Evolutionary conservation across 345 rosid genomes (phyloP).

Genomic region (Bruguiera gymnorhiza): DNA sequence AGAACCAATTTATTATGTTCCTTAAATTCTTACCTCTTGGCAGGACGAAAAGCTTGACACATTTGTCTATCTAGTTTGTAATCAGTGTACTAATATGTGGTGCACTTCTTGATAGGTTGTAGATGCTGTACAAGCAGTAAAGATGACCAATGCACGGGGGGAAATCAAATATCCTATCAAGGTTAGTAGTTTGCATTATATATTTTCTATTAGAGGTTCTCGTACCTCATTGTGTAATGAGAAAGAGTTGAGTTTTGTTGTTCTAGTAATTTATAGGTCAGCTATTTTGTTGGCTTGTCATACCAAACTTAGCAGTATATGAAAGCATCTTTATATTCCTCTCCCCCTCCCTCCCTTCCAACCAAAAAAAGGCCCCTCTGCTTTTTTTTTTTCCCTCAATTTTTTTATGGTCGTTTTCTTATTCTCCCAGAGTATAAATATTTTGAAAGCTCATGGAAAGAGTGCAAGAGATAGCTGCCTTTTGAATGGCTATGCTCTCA

Average conservation of each 20-base stretch:
- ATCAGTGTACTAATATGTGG: neutral
- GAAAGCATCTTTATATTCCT: no score
- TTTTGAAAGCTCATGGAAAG: constrained; percentile 92
- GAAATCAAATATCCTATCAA: constrained; percentile 93
- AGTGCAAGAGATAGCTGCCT: constrained; percentile 90
- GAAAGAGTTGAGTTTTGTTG: neutral
- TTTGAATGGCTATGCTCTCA: constrained; percentile 87
- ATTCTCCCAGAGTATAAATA: constrained; percentile 63
- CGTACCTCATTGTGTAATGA: neutral
- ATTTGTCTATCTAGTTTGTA: no score
- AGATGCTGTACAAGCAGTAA: constrained; percentile 77
- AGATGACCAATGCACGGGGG: constrained; percentile 86
- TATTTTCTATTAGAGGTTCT: neutral
- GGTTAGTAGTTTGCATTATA: constrained; percentile 38
- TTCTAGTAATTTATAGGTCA: neutral
- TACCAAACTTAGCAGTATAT: no score
- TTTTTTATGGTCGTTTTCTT: constrained; percentile 11
- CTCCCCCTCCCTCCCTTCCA: no score
- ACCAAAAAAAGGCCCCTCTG: no score
- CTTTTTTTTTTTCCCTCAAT: no score
- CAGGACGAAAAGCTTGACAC: no score
- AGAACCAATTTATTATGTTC: no score
- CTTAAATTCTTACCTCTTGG: no score
- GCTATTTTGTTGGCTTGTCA: no score
- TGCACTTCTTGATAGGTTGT: constrained; percentile 53